These are phyloP conservation scores for Chlorella sorokiniana DNA, from an alignment of 139 green algal species.

Conservation along the genomic window DNA sequence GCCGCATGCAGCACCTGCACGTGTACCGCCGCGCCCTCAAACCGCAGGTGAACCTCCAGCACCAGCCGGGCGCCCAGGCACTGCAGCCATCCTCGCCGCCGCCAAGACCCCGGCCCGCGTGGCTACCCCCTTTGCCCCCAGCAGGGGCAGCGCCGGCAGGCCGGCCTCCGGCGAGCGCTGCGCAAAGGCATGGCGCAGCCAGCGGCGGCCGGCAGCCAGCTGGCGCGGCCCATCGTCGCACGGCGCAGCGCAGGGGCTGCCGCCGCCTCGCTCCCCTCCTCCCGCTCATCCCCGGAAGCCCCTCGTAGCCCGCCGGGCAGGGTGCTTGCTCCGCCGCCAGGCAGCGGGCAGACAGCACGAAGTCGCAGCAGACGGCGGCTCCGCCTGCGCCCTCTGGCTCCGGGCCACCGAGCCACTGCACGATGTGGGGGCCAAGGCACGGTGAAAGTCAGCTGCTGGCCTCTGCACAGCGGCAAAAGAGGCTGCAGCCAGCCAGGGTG, in stretches of 20 bases:
- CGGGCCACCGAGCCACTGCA: slow-evolving; percentile 23
- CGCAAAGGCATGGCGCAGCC: slow-evolving; percentile 20
- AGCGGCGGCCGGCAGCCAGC: neutral
- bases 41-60: slow-evolving; percentile 10
- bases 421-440: neutral
- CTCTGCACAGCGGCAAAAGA: neutral
- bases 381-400: neutral
- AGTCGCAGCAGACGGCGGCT: slow-evolving; percentile 4
- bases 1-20: slow-evolving; percentile 14
- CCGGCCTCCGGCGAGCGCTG: neutral
- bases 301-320: no score
- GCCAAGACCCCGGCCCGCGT: neutral
- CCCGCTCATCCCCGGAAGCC: no score
- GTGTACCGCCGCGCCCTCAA: slow-evolving; percentile 12
- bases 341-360: neutral
- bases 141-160: neutral
- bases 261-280: no score
- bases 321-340: no score
- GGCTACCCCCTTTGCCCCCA: neutral
- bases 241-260: neutral
- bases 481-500: neutral
- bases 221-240: neutral
- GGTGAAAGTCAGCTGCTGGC: neutral
- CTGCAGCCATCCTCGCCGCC: neutral
- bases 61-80: neutral